Evolutionary conservation across 306 rosid species (phyloP), one percentile per base, ranked within the genome.

Genomic region (Gastrolobium bilobum): DNA sequence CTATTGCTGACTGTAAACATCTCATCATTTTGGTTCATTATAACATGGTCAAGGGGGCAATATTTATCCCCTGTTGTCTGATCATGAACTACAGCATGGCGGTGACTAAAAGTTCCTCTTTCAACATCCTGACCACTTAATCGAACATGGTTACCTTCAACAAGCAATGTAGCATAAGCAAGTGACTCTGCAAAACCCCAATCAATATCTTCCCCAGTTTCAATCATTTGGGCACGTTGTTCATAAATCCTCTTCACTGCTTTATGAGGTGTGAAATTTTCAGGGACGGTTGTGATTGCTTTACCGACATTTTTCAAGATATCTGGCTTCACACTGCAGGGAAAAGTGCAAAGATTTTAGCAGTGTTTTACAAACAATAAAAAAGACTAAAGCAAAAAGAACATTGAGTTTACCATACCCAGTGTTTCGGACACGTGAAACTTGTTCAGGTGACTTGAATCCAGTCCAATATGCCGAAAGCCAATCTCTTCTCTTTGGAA

Each of bases 1-100:
- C 99, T 92, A 90, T 95, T 95, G 97, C 99, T 95, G 58, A 95
- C 99, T 9, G 98, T 95, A 76, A 92, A 95, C 97, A 91, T 77
- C 87, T 93, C 99, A 86, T 88, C 96, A 64, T 92, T 68, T 83
- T 95, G 99, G 89, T 89, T 91, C 88, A 92, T 90, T 77, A 86
- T 82, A 79, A 95, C 84, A 78, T 95, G 86, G 71, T 92, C 98
- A 72, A 95, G 85, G 77, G 98, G 98, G 70, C 99, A 95, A 81
- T 92, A 95, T 79, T 69, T 82, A 2, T 80, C 93, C 66, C 99
- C 99, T 0, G 92, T 92, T 81, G 83, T 93, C 80, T 95, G 99
- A 88, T 95, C 98, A 46, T 95, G 99, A 77, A 92, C 75, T 61
- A 92, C 94, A 69, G 98, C n/a, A 83, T 95, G 99, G 14, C 98